Percentiles rank a stretch among this genome's conserved stretches.
phyloP scores from a whole-genome alignment of 2,329 filamentous ascomycete species.

The Fusarium solani-melongenae region DNA sequence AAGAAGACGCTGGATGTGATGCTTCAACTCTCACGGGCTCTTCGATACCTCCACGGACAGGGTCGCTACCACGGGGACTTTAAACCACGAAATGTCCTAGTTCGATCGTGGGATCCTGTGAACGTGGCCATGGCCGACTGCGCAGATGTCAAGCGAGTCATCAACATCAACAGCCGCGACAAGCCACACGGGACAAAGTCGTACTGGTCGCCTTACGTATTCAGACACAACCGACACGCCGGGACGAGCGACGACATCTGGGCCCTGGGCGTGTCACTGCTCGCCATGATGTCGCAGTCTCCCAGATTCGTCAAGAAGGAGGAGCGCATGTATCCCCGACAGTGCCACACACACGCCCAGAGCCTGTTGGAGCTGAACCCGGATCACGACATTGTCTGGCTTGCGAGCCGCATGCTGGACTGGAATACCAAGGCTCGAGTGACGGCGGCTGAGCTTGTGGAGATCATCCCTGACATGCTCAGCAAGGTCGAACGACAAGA shows the following conservation, averaged over 20 bases:
- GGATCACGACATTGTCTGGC: constrained; percentile 31
- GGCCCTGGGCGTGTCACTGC: constrained; percentile 47
- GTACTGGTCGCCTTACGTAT: constrained; percentile 48
- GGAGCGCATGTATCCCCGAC: constrained; percentile 36
- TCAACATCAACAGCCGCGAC: constrained; percentile 10
- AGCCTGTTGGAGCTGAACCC: constrained; percentile 41
- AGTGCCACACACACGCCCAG: constrained; percentile 39
- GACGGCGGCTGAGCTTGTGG: constrained; percentile 35
- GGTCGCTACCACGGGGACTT: constrained; percentile 45
- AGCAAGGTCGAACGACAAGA: background rate
- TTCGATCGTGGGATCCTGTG: constrained; percentile 43
- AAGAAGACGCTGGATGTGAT: constrained; percentile 34
- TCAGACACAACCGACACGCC: constrained; percentile 19
- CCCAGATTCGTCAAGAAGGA: constrained; percentile 33
- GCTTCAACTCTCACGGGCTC: constrained; percentile 38
- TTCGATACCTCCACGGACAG: constrained; percentile 43
- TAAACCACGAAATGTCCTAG: constrained; percentile 48
- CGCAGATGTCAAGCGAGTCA: constrained; percentile 42
- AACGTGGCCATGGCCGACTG: constrained; percentile 47
- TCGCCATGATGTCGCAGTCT: constrained; percentile 46
- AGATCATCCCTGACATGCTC: constrained; percentile 14
- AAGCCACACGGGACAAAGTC: constrained; percentile 39
- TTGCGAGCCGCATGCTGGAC: constrained; percentile 38
- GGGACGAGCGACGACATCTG: constrained; percentile 49
- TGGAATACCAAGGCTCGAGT: constrained; percentile 33